Percentiles rank a stretch among this genome's conserved stretches.
Evolutionary conservation across 2,329 filamentous ascomycete species (phyloP).

Genomic region (Exophiala aquamarina): DNA sequence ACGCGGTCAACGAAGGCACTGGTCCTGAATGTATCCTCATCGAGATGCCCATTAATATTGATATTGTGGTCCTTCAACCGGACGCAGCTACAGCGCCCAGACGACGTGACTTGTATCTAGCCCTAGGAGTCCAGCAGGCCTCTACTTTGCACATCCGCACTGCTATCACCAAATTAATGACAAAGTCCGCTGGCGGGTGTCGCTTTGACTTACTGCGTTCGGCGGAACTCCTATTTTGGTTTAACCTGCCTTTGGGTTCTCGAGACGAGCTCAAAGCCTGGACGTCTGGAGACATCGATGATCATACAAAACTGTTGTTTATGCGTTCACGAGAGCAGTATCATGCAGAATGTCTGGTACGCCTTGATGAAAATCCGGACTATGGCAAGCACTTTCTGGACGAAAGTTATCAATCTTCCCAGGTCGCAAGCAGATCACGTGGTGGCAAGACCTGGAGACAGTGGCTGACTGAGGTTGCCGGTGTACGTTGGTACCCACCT

Average conservation of each 20-base stretch:
- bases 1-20: slow-evolving; percentile 12
- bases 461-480: slow-evolving; percentile 15
- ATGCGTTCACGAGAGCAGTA: slow-evolving; percentile 9
- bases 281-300: too few relatives aligned
- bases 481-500: slow-evolving; percentile 17
- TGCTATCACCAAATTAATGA: too few relatives aligned
- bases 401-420: slow-evolving; percentile 6
- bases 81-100: slow-evolving; percentile 3
- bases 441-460: slow-evolving; percentile 13
- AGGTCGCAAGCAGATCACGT: slow-evolving; percentile 9
- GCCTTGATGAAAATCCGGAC: slow-evolving; percentile 4
- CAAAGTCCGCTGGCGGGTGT: too few relatives aligned
- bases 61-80: slow-evolving; percentile 13
- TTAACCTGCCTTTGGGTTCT: neutral
- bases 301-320: slow-evolving; percentile 11
- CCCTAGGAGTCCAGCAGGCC: slow-evolving; percentile 10
- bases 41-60: slow-evolving; percentile 12
- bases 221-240: slow-evolving; percentile 16
- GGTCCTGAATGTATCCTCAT: slow-evolving; percentile 10
- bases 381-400: slow-evolving; percentile 9
- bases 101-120: slow-evolving; percentile 11
- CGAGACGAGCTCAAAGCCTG: neutral
- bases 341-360: slow-evolving; percentile 9
- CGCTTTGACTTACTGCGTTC: slow-evolving; percentile 6
- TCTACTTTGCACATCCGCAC: too few relatives aligned